phyloP scores from a whole-genome alignment of 2,329 filamentous ascomycete genomes.

The Pochonia chlamydosporia region DNA sequence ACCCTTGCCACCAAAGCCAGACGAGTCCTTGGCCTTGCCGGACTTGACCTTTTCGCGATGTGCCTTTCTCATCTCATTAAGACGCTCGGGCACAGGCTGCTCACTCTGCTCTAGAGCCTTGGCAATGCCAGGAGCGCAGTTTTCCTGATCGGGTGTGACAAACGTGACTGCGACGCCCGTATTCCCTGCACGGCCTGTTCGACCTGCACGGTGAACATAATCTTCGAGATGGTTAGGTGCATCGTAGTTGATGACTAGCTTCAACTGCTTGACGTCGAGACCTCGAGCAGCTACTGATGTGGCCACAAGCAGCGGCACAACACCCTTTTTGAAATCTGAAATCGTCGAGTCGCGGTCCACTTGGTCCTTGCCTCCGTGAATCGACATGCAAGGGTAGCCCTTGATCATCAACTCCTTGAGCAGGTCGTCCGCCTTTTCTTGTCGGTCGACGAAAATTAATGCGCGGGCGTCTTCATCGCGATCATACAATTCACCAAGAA shows the following conservation, averaged over 20 bases:
- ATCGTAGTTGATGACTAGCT: slow-evolving; percentile 93
- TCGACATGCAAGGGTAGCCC: slow-evolving; percentile 86
- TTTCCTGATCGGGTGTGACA: slow-evolving; percentile 84
- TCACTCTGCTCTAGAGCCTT: slow-evolving; percentile 92
- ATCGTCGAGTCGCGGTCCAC: slow-evolving; percentile 90
- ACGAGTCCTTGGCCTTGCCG: slow-evolving; percentile 83
- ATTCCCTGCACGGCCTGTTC: slow-evolving; percentile 90
- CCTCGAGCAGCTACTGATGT: slow-evolving; percentile 94
- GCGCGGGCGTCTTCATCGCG: slow-evolving; percentile 85
- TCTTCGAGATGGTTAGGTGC: slow-evolving; percentile 92
- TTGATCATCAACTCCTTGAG: slow-evolving; percentile 75
- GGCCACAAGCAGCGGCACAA: slow-evolving; percentile 84
- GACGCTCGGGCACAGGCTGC: slow-evolving; percentile 68
- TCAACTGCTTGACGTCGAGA: slow-evolving; percentile 91
- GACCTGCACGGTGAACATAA: slow-evolving; percentile 90
- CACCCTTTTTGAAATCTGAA: slow-evolving; percentile 85
- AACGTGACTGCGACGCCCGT: slow-evolving; percentile 94
- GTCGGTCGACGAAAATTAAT: slow-evolving; percentile 86
- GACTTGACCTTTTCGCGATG: slow-evolving; percentile 89
- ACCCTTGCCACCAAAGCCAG: slow-evolving; percentile 92
- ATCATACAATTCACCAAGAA: slow-evolving; percentile 81
- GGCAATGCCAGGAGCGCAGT: slow-evolving; percentile 79
- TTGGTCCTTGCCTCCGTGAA: slow-evolving; percentile 91
- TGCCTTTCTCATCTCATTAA: slow-evolving; percentile 59
- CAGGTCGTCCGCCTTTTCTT: slow-evolving; percentile 80